Base-by-base conservation (phyloP, 192 early-diverging fungal genomes). In the Dissophora ornata region DNA sequence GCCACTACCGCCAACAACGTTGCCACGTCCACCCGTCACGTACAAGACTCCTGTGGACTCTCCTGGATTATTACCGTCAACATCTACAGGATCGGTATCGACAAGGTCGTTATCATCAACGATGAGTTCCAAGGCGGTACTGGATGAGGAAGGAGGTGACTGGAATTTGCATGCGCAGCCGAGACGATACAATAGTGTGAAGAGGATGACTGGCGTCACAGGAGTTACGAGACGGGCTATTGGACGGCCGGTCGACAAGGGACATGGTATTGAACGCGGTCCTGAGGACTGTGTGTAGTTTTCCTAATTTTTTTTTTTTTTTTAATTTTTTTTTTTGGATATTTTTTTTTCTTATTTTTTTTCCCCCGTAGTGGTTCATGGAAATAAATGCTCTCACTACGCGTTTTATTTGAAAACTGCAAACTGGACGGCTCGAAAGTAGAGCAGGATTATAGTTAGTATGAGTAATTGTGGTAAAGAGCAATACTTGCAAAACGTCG, bases 261-360 rank as follows among this genome's bases (percentile, higher is more conserved):
- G 73, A 24, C 73, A 61, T 26, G 64, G 57, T 2, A 42, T 77
- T 57, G 73, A 77, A 13, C 64, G 64, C 16, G 73, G 64, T 24
- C 73, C 73, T 11, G 73, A 77, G 32, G 73, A 77, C 48, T 77
- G 73, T 62, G 73, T 77, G 21, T 77, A 60, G n/a, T n/a, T n/a
- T n/a, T n/a, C n/a, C n/a, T n/a, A n/a, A n/a, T n/a, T n/a, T n/a
- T n/a, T n/a, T n/a, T n/a, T n/a, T n/a, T n/a, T n/a, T n/a, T n/a
- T n/a, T n/a, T n/a, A n/a, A n/a, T n/a, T n/a, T n/a, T n/a, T n/a
- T n/a, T n/a, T n/a, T n/a, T n/a, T n/a, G n/a, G n/a, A n/a, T n/a
- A n/a, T n/a, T n/a, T n/a, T n/a, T n/a, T n/a, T n/a, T n/a, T n/a
- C n/a, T n/a, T n/a, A n/a, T n/a, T n/a, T n/a, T n/a, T n/a, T n/a